Percentiles rank a stretch among this genome's conserved stretches.
These are phyloP conservation scores for Arthroderma sp. DNA, from an alignment of 2,329 filamentous ascomycete species.

Conservation along the genomic window DNA sequence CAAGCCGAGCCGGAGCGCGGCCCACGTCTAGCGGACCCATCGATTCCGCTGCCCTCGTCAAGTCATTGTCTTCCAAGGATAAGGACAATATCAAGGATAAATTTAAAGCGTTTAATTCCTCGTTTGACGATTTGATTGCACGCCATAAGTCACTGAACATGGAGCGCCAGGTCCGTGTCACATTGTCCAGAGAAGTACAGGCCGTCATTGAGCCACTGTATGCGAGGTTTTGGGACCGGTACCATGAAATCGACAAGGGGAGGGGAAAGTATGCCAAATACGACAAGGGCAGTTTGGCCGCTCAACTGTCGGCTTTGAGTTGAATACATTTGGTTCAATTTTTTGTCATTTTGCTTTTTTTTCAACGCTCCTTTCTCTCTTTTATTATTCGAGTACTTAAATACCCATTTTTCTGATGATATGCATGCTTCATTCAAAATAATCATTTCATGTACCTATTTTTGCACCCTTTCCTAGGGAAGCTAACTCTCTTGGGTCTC, in stretches of 20 bases:
- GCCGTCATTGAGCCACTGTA: conserved; percentile 90
- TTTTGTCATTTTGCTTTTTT: neutral
- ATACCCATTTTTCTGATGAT: no score
- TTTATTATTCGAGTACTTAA: no score
- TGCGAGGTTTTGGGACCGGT: conserved; percentile 88
- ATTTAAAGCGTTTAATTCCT: conserved; percentile 78
- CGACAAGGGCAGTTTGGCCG: conserved; percentile 69
- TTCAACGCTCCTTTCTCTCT: no score
- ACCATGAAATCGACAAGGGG: conserved; percentile 94
- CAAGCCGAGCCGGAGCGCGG: conserved; percentile 53
- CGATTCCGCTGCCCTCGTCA: conserved; percentile 74
- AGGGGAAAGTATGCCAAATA: conserved; percentile 98
- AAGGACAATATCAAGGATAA: conserved; percentile 95
- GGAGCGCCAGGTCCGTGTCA: conserved; percentile 76
- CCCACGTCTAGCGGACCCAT: conserved; percentile 53
- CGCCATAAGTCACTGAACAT: conserved; percentile 75
- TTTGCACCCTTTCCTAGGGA: no score
- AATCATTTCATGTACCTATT: neutral
- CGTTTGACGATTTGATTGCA: conserved; percentile 76
- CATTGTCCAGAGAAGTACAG: conserved; percentile 73
- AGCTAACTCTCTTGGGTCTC: no score
- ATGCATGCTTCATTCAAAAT: neutral
- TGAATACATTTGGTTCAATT: neutral
- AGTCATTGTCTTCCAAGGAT: conserved; percentile 73
- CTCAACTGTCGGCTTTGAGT: conserved; percentile 33